Conservation (phyloP, 805 yeast genomes). For the Saccharomycopsis fibuligera region DNA sequence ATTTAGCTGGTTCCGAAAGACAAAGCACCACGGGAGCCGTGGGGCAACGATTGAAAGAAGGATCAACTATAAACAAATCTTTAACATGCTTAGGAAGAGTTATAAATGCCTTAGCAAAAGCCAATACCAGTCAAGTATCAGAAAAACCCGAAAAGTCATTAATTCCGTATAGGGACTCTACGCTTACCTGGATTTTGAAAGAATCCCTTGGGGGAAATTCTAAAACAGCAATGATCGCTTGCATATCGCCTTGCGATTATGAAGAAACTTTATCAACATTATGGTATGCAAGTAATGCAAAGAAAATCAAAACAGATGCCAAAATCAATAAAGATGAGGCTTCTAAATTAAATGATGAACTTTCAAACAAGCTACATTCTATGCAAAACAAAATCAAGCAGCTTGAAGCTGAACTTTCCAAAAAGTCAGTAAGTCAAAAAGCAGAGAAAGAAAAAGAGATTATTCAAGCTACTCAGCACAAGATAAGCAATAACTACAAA, state of each 20-base stretch:
- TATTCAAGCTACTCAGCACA: constrained; percentile 19
- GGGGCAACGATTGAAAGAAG: constrained; percentile 62
- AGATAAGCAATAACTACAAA: constrained; percentile 22
- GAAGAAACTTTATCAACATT: constrained; percentile 74
- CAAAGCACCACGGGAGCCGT: constrained; percentile 55
- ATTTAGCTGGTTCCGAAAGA: constrained; percentile 80
- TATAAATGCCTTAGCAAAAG: constrained; percentile 41
- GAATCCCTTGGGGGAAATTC: constrained; percentile 80
- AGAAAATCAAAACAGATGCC: constrained; percentile 60
- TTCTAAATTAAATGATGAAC: constrained; percentile 30
- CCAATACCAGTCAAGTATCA: constrained; percentile 23
- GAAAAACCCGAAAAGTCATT: constrained; percentile 26
- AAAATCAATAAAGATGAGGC: constrained; percentile 38
- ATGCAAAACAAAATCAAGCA: constrained; percentile 34
- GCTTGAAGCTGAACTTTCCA: constrained; percentile 12
- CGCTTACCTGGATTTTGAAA: constrained; percentile 65
- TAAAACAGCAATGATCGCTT: constrained; percentile 84
- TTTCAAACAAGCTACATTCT: constrained; percentile 32
- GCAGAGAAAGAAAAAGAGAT: constrained; percentile 26
- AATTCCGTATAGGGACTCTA: constrained; percentile 71
- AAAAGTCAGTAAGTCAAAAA: constrained; percentile 21
- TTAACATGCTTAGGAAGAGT: constrained; percentile 75
- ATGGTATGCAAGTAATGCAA: constrained; percentile 73
- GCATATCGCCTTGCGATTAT: constrained; percentile 72
- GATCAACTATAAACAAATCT: constrained; percentile 71